These are phyloP conservation scores for Calonectria naviculata DNA, from an alignment of 2,329 filamentous ascomycete genomes.

Conservation along the genomic window DNA sequence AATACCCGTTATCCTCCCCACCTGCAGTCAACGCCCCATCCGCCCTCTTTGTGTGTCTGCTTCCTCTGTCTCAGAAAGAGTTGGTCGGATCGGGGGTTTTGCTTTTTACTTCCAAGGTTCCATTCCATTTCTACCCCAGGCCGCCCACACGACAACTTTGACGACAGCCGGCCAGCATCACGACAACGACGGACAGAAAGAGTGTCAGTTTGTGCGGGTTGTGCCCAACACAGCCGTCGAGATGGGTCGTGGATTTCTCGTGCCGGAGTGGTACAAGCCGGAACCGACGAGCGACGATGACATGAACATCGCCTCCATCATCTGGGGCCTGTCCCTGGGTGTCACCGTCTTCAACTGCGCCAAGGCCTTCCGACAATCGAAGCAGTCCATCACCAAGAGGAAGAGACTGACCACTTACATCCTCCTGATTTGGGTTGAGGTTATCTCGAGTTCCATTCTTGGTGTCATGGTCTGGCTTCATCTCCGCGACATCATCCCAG, in stretches of 20 bases:
- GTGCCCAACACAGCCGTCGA: conserved; percentile 8
- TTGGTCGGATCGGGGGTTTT: conserved; percentile 10
- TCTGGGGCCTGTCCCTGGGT: conserved; percentile 41
- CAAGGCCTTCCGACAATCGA: conserved; percentile 36
- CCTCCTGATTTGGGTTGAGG: conserved; percentile 34
- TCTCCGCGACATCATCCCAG: conserved; percentile 30
- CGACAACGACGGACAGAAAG: not conserved
- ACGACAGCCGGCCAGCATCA: not conserved
- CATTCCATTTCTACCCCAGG: not conserved
- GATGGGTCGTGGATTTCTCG: conserved; percentile 36
- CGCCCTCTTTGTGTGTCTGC: conserved; percentile 18
- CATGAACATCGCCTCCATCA: conserved; percentile 42
- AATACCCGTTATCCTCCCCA: conserved; percentile 9
- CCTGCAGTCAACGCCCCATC: conserved; percentile 14
- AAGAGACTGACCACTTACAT: conserved; percentile 38
- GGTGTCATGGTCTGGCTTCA: conserved; percentile 40
- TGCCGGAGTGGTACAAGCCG: conserved; percentile 32
- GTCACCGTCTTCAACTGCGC: conserved; percentile 37
- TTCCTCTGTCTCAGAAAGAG: conserved; percentile 4
- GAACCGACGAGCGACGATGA: conserved; percentile 34
- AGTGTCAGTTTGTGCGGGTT: not conserved
- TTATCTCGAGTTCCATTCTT: conserved; percentile 39
- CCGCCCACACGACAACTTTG: not conserved
- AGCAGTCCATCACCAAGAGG: conserved; percentile 25
- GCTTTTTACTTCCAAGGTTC: not conserved